Base-by-base conservation (phyloP, 805 yeast genomes). In the Kuraishia molischiana region DNA sequence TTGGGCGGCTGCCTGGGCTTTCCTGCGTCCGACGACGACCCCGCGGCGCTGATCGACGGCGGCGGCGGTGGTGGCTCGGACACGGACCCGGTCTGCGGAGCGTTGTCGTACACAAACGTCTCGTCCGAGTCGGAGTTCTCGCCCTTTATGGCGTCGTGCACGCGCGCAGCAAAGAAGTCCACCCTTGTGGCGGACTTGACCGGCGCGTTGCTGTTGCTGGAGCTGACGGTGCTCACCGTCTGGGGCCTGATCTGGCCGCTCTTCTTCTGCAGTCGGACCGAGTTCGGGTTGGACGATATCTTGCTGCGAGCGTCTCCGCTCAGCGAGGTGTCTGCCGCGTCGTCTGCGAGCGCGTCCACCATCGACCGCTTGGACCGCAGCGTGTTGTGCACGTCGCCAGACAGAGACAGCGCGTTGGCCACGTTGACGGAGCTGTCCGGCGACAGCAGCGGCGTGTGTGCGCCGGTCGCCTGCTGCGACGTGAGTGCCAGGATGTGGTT, bases 91-190 rank as follows among this genome's bases (percentile, higher is more conserved):
- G 26, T 47, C 19, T 39, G 41, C 11, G 49, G 41, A 4, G 57
- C 47, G 20, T 65, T 74, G 50, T 89, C 97, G 56, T 90, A 90
- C n/a, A 90, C 96, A 67, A 92, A 90, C 2, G 95, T 86, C 56
- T 92, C 98, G 48, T 89, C 95, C 19, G 87, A 77, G 54, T 89
- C 97, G 24, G 89, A 79, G 14, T 48, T 46, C 24, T 50, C 50
- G 30, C 83, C 77, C 44, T 83, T 95, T 3, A 90, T 94, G 1
- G 97, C 97, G 39, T 86, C 80, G 6, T 96, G 97, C 43, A 92
- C 67, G 48, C 82, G 84, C 0, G 97, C 97, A 8, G 97, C 97
- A 58, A 92, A 92, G 42, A 86, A 76, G 52, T 89, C 97, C 0
- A 96, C 92, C 51, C 87, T 73, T 5, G 95, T 77, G 3, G 85